These are phyloP conservation scores for Geotrichum ghanense DNA, from an alignment of 805 yeast genomes.

Conservation along the genomic window DNA sequence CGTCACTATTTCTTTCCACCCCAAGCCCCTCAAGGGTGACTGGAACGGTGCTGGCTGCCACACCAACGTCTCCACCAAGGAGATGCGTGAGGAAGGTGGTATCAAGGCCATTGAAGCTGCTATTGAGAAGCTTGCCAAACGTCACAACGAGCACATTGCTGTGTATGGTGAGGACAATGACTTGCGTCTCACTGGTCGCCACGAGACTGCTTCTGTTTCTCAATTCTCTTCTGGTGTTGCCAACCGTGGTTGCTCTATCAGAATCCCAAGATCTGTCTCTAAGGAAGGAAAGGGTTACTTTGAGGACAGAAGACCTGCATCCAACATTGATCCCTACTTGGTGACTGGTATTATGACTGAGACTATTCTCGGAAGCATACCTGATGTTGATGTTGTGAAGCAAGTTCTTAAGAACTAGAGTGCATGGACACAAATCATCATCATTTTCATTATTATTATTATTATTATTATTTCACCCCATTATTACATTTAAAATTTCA, in stretches of 20 bases:
- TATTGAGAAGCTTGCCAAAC: slow-evolving; percentile 82
- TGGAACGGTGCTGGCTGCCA: slow-evolving; percentile 99
- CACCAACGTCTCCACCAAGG: slow-evolving; percentile 90
- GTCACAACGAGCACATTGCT: slow-evolving; percentile 93
- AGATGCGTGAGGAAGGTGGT: slow-evolving; percentile 93
- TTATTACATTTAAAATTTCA: no score
- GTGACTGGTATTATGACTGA: slow-evolving; percentile 98
- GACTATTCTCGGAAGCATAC: slow-evolving; percentile 89
- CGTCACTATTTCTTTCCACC: slow-evolving; percentile 97
- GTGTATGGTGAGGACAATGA: slow-evolving; percentile 95
- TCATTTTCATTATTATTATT: no score
- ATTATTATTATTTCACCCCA: no score
- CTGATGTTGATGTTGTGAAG: slow-evolving; percentile 90
- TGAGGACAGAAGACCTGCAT: slow-evolving; percentile 99
- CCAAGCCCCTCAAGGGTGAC: slow-evolving; percentile 97
- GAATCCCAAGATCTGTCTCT: slow-evolving; percentile 98
- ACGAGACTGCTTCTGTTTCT: slow-evolving; percentile 93
- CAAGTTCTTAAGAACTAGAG: no score
- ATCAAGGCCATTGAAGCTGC: slow-evolving; percentile 90
- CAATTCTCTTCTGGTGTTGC: slow-evolving; percentile 95
- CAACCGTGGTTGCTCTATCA: slow-evolving; percentile 97
- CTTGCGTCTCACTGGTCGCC: slow-evolving; percentile 92
- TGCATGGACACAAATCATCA: no score
- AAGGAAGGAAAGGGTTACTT: slow-evolving; percentile 97
- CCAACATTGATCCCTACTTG: slow-evolving; percentile 97